Evolutionary conservation across 345 rosid species (phyloP), one percentile per base, ranked within the genome.

Genomic region (Linum lewisii): DNA sequence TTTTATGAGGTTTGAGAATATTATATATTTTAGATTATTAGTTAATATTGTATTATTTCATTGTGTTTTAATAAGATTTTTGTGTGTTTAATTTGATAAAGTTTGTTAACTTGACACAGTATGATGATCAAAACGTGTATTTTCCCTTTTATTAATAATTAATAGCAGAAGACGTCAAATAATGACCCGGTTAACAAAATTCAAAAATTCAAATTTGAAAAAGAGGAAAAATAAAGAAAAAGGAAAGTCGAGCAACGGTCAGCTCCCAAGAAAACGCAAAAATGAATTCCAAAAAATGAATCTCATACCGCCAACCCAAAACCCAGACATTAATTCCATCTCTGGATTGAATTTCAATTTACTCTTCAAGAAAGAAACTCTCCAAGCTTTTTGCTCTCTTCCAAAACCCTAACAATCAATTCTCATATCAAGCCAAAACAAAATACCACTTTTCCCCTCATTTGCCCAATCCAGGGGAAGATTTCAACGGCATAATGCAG

Each of bases 201-300:
- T 42, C 11, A 42, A 42, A 60, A 66, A 15, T 66, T 60, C 60
- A 54, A 51, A 66, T 20, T 6, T 9, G 10, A 38, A 15, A n/a
- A 24, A 42, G 4, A 4, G 15, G 18, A 42, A 42, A 7, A 1
- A 6, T 6, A 34, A 34, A 4, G 47, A 16, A 11, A 16, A 42
- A 11, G 47, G 47, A 11, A 11, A 42, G n/a, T 11, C 2, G 11
- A 20, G 56, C 50, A 64, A 64, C 67, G 67, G 67, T 55, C 67
- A 21, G 16, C 22, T 45, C 34, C 16, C 15, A 4, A 11, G 47
- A 42, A 38, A 38, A 15, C 45, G 45, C 32, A 26, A 26, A 26
- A 26, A 26, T 26, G 32, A 26, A 26, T 2, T 26, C 3, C 32
- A 26, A 26, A 26, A 26, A 26, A 26, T 26, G 32, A 26, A 2